Evolutionary conservation across 1,139 yeast species (phyloP).

Genomic region (Suhomyces taliae): DNA sequence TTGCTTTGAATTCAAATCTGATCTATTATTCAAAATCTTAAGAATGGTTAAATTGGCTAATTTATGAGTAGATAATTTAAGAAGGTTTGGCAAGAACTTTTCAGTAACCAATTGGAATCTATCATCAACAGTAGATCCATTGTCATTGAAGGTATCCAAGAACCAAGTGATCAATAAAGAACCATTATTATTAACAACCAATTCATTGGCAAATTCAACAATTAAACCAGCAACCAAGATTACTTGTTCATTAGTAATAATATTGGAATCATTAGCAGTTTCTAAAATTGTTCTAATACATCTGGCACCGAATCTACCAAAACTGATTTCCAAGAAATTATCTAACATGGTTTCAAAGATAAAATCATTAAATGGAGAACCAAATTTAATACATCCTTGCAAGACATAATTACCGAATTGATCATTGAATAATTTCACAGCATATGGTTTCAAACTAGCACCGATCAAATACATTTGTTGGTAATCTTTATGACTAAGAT

Average conservation of each 20-base stretch:
- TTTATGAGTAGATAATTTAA: slow-evolving; percentile 74
- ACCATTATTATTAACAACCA: slow-evolving; percentile 85
- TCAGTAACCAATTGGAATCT: slow-evolving; percentile 41
- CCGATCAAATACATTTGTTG: slow-evolving; percentile 74
- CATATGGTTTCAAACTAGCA: slow-evolving; percentile 72
- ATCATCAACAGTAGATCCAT: slow-evolving; percentile 39
- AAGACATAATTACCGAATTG: slow-evolving; percentile 96
- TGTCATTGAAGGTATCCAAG: slow-evolving; percentile 77
- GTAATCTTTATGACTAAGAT: slow-evolving; percentile 53
- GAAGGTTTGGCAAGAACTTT: slow-evolving; percentile 61
- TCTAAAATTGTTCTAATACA: slow-evolving; percentile 93
- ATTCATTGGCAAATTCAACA: slow-evolving; percentile 72
- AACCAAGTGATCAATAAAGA: slow-evolving; percentile 91
- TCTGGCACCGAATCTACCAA: slow-evolving; percentile 91
- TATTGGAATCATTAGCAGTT: slow-evolving; percentile 50
- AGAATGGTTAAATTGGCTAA: slow-evolving; percentile 81
- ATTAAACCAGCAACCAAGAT: slow-evolving; percentile 78
- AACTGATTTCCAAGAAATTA: slow-evolving; percentile 78
- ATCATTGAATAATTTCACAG: slow-evolving; percentile 85
- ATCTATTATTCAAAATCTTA: slow-evolving; percentile 71
- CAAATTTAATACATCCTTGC: slow-evolving; percentile 90
- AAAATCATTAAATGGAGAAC: slow-evolving; percentile 84
- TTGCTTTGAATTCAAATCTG: slow-evolving; percentile 63
- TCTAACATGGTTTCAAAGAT: slow-evolving; percentile 82
- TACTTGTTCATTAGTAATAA: slow-evolving; percentile 61